A percentile compares a stretch with the other conserved stretches of the same genome.
These are phyloP conservation scores for Hygrophoropsis aurantiaca DNA, from an alignment of 768 basidiomycete genomes.

Conservation along the genomic window DNA sequence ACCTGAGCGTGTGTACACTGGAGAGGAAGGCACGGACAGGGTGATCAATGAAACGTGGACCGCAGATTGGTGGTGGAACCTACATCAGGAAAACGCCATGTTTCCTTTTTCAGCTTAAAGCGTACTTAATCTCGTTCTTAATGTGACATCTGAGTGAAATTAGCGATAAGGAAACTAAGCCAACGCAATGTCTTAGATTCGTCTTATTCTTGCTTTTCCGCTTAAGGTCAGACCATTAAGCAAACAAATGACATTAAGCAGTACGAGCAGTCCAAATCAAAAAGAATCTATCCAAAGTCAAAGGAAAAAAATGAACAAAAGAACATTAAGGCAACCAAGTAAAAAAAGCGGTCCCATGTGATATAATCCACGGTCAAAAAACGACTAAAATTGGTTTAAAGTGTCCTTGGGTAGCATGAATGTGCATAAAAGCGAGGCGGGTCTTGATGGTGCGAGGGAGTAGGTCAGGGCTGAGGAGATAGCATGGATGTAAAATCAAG, in stretches of 20 bases:
- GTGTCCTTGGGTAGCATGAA: too few relatives aligned
- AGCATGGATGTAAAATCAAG: neutral
- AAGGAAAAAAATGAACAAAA: neutral
- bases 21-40: constrained; percentile 1
- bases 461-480: neutral
- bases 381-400: too few relatives aligned
- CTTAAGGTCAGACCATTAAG: neutral
- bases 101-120: neutral
- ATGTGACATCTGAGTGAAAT: neutral
- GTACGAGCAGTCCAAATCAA: neutral
- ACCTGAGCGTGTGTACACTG: constrained; percentile 4
- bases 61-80: too few relatives aligned
- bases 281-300: neutral
- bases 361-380: too few relatives aligned
- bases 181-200: neutral
- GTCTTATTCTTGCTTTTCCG: neutral
- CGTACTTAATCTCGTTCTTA: neutral
- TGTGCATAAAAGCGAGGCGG: neutral
- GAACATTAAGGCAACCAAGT: neutral
- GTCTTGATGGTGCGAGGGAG: neutral
- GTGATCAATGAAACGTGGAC: constrained; percentile 21
- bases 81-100: constrained; percentile 1
- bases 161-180: neutral
- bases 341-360: too few relatives aligned
- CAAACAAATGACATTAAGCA: neutral